Conservation (phyloP, 2,329 filamentous ascomycete species). For the Xylaria sp. region DNA sequence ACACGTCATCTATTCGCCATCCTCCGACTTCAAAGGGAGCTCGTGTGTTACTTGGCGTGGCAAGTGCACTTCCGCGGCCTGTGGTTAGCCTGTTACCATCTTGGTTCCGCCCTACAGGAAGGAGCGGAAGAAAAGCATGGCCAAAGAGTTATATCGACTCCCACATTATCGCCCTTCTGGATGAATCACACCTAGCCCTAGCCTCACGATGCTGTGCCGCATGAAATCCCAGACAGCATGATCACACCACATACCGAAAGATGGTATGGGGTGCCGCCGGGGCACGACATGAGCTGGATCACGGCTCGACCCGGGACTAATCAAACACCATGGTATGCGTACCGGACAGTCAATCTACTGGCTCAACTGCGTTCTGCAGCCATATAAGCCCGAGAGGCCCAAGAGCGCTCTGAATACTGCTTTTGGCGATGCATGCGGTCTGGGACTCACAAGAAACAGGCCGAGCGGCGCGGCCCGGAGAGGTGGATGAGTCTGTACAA, state of each 20-base stretch:
- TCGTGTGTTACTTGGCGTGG: slow-evolving; percentile 11
- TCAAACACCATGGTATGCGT: slow-evolving; percentile 10
- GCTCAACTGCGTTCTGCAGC: background rate
- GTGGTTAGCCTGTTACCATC: slow-evolving; percentile 1
- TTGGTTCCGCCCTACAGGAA: background rate
- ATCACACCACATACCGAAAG: slow-evolving; percentile 18
- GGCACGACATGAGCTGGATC: slow-evolving; percentile 11
- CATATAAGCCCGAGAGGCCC: background rate
- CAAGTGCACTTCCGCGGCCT: slow-evolving; percentile 5
- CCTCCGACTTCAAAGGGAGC: background rate
- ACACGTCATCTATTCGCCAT: background rate
- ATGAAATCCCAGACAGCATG: slow-evolving; percentile 2
- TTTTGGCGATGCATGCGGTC: slow-evolving; percentile 3
- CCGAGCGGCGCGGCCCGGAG: slow-evolving; percentile 19
- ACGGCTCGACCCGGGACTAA: slow-evolving; percentile 18
- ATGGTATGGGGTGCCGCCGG: slow-evolving; percentile 19
- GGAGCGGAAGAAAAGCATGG: background rate
- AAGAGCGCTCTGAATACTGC: background rate
- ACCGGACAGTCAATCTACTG: slow-evolving; percentile 10
- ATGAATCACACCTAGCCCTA: background rate
- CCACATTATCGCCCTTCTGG: background rate
- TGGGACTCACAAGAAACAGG: background rate
- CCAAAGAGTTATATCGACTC: background rate
- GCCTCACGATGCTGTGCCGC: slow-evolving; percentile 14
- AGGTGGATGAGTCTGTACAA: slow-evolving; percentile 3